A percentile compares a stretch with the other conserved stretches of the same genome.
phyloP scores from a whole-genome alignment of 75 land plant genomes.

The Azolla pinnata region DNA sequence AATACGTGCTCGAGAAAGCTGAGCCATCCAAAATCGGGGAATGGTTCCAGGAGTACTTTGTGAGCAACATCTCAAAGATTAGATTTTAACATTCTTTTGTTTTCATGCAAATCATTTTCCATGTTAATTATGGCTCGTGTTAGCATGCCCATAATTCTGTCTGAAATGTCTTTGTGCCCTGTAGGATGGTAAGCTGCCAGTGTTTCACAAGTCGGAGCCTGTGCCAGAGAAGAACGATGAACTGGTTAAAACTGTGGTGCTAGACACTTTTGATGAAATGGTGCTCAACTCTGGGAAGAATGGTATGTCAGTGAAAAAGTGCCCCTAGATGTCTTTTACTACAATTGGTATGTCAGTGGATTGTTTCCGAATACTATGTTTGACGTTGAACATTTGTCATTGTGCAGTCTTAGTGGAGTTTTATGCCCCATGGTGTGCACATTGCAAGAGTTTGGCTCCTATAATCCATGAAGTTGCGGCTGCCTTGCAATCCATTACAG shows the following conservation, averaged over 20 bases:
- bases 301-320: no score
- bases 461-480: slow-evolving; percentile 70
- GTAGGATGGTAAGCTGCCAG: slow-evolving; percentile 62
- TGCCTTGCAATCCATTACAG: slow-evolving; percentile 35
- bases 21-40: slow-evolving; percentile 42
- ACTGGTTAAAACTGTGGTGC: slow-evolving; percentile 90
- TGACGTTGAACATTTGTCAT: no score
- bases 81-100: neutral
- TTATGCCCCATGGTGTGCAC: slow-evolving; percentile 93
- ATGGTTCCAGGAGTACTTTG: slow-evolving; percentile 73
- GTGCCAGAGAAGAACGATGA: slow-evolving; percentile 79
- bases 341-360: no score
- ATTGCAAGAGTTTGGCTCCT: slow-evolving; percentile 76
- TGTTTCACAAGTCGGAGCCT: slow-evolving; percentile 62
- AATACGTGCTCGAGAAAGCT: slow-evolving; percentile 47
- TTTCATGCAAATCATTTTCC: neutral
- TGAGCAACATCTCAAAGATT: slow-evolving; percentile 12
- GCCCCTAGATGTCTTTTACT: no score
- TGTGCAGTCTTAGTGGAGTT: slow-evolving; percentile 67
- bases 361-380: no score
- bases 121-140: neutral
- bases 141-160: neutral
- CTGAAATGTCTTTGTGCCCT: neutral
- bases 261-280: slow-evolving; percentile 58
- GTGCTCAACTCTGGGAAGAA: slow-evolving; percentile 85